A percentile compares a stretch with the other conserved stretches of the same genome.
Conservation (phyloP, 208 protist species). For the Naegleria fowleri region DNA sequence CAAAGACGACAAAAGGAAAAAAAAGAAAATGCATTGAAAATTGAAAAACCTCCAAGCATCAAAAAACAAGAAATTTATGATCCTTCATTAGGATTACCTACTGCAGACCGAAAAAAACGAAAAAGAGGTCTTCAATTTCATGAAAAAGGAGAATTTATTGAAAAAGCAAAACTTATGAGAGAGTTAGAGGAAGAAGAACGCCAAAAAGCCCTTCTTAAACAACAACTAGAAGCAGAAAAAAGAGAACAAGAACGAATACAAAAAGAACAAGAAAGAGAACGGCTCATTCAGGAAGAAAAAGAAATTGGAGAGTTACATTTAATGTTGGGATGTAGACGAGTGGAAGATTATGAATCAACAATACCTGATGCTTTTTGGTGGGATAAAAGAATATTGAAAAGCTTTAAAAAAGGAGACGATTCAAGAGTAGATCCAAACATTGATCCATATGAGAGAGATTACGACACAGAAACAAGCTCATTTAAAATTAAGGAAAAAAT, state of each 20-base stretch:
- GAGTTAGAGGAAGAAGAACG: background rate
- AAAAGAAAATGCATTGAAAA: background rate
- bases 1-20: background rate
- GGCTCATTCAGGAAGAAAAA: background rate
- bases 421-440: background rate
- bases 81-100: background rate
- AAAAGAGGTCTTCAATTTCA: background rate
- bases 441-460: background rate
- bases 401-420: background rate
- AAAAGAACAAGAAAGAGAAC: background rate
- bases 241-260: background rate
- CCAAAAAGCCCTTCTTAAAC: background rate
- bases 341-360: background rate
- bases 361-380: background rate
- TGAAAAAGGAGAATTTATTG: background rate
- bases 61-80: constrained; percentile 7
- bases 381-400: background rate
- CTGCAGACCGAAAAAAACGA: background rate
- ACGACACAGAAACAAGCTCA: background rate
- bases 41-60: background rate
- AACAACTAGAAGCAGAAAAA: background rate
- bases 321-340: background rate
- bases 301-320: background rate
- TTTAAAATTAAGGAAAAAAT: constrained; percentile 1
- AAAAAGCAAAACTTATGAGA: background rate